Evolutionary conservation across 768 basidiomycete species (phyloP).

Genomic region (Calocybe gangraenosa): DNA sequence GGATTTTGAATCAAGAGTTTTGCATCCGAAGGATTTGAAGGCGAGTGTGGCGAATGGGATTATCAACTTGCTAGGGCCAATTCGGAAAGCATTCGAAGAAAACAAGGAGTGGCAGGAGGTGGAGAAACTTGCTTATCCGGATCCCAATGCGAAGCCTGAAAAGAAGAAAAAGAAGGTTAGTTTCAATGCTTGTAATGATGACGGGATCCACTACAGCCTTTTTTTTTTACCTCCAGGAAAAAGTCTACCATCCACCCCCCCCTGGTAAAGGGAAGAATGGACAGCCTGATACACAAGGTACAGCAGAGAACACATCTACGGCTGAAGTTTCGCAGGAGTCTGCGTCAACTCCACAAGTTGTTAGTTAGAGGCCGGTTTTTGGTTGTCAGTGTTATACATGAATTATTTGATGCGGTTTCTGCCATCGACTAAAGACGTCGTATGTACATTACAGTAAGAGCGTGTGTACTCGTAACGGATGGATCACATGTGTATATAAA

Average conservation of each 20-base stretch:
- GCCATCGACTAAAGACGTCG: too few species aligned
- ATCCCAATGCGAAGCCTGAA: conserved; percentile 57
- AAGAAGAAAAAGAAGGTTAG: conserved; percentile 63
- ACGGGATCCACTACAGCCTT: not conserved
- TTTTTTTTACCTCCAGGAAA: conserved; percentile 54
- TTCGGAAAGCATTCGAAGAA: conserved; percentile 71
- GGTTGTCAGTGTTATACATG: too few species aligned
- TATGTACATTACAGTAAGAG: too few species aligned
- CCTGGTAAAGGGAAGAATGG: conserved; percentile 71
- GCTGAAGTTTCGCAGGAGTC: too few species aligned
- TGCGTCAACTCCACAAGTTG: too few species aligned
- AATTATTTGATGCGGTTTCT: too few species aligned
- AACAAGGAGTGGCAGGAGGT: conserved; percentile 78
- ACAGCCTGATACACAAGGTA: conserved; percentile 15
- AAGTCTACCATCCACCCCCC: conserved; percentile 81
- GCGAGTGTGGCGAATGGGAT: conserved; percentile 69
- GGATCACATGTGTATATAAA: not conserved
- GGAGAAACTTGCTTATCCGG: conserved; percentile 81
- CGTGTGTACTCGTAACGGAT: too few species aligned
- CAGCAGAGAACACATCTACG: too few species aligned
- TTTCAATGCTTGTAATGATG: not conserved
- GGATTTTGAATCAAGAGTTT: conserved; percentile 68
- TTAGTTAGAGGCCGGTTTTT: too few species aligned
- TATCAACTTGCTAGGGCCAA: conserved; percentile 70
- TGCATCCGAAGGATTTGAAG: conserved; percentile 94